Base-by-base conservation (phyloP, 2,329 filamentous ascomycete species). In the Exophiala mesophila region DNA sequence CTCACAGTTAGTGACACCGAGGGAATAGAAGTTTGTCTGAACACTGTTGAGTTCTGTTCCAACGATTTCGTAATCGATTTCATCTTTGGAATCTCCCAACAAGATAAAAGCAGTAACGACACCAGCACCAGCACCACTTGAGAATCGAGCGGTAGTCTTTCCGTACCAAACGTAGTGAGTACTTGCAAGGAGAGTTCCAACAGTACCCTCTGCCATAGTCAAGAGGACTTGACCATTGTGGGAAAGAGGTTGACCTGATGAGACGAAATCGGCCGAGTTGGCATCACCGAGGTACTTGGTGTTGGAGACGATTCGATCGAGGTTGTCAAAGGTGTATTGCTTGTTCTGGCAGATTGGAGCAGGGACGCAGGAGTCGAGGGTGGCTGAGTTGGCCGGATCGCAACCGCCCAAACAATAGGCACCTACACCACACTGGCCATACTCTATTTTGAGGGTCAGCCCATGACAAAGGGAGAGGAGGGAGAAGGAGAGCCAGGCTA, bases 21-120 rank as follows among this genome's bases (percentile, higher is more conserved):
- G 89, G 70, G 84, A 96, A 69, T 96, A 98, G 73, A 82, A 98
- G 71, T 98, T 98, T 62, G 88, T 92, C 71, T 98, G 89, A 13
- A 84, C 86, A 50, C 75, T 77, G 34, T 72, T 60, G 49, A 94
- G 72, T 59, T 96, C 86, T 32, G 77, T 77, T 53, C 92, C 92
- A 41, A 98, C 77, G 63, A 85, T 97, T 65, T 98, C 92, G 63
- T 88, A 97, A 69, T 98, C 92, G 58, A 98, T 95, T 67, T 98
- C 92, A 60, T 98, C 92, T 74, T 96, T 94, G 59, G 94, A 85
- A 59, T 97, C 90, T 24, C 85, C 89, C 65, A 96, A 80, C 60
- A 97, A 73, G 63, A 98, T 98, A 63, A 98, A 98, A 20, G 88
- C 90, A 2, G 88, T 94, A n/a, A 98, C 85, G 16, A 98, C 92